A percentile compares a stretch with the other conserved stretches of the same genome.
Evolutionary conservation across 148 eudicot genomes (phyloP).

Genomic region (Fagopyrum esculentum): DNA sequence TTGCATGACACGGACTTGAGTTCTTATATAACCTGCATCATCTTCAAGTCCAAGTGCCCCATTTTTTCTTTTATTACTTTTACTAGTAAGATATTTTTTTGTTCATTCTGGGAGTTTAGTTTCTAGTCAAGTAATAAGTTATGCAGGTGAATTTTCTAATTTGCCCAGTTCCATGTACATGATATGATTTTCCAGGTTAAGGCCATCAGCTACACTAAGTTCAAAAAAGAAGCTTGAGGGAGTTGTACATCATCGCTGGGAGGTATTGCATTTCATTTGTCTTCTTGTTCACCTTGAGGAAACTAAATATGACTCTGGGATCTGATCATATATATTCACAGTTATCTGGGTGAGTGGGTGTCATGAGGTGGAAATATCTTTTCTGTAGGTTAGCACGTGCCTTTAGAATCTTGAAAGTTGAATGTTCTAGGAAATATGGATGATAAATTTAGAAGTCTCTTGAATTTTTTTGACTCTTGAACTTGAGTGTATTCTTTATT

Average conservation of each 20-base stretch:
- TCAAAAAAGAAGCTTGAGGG: conserved; percentile 63
- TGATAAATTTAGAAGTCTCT: background rate
- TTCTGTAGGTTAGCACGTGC: background rate
- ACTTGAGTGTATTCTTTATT: background rate
- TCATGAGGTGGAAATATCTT: background rate
- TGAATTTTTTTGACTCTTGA: background rate
- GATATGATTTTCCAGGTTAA: conserved; percentile 46
- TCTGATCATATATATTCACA: background rate
- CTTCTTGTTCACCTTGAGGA: background rate
- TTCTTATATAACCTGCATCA: background rate
- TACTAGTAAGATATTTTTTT: background rate
- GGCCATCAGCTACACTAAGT: conserved; percentile 43
- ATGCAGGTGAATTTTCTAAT: background rate
- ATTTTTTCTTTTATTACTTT: background rate
- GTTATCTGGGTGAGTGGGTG: background rate
- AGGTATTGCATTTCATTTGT: conserved; percentile 33
- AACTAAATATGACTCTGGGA: background rate
- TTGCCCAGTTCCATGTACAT: background rate
- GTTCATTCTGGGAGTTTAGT: background rate
- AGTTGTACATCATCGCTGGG: conserved; percentile 56
- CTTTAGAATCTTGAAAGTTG: background rate
- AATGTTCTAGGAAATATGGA: background rate
- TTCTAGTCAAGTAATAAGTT: background rate
- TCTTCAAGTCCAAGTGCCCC: background rate
- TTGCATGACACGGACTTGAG: background rate